Base-by-base conservation (phyloP, 257 asterid species). In the Forsythia suspensa region DNA sequence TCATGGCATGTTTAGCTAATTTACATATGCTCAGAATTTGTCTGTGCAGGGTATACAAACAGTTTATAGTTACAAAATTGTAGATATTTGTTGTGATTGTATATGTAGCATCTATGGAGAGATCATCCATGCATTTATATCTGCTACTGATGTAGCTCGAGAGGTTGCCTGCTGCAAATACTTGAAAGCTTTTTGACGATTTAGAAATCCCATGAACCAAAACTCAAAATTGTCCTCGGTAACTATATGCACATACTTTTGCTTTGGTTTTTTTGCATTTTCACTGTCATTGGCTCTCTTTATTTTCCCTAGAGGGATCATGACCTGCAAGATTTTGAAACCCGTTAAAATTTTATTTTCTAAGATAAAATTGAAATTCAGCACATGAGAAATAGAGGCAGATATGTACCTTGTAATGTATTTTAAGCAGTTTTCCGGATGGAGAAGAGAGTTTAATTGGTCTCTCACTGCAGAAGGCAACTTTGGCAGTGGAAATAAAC, bases 151-250 rank as follows among this genome's bases (percentile, higher is more conserved):
- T 24, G 70, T n/a, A n/a, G n/a, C n/a, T n/a, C n/a, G n/a, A n/a
- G n/a, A n/a, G n/a, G n/a, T 77, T 74, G 82, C 85, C 59, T 76
- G 85, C 76, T 76, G 86, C 15, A 86, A 73, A 80, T 79, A 79
- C 59, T 84, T 77, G 1, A 84, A 72, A 2, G 88, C 85, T 48
- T 80, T 86, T 16, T 52, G 81, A 43, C 79, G 85, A 82, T 82
- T 86, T 8, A 89, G n/a, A 59, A 89, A 87, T 72, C 90, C 92
- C 94, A 87, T 86, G 74, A 89, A 89, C 94, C 92, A 88, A 63
- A 88, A 89, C 36, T 86, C 94, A 48, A 70, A 86, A 72, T 82
- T 77, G 34, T 87, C 94, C 46, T 78, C 80, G 0, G 92, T 89
- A 72, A 83, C 84, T 21, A 63, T 63, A 3, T 63, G 39, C 70